These are phyloP conservation scores for Caloboletus firmus DNA, from an alignment of 1,284 basidiomycete genomes.

Conservation along the genomic window DNA sequence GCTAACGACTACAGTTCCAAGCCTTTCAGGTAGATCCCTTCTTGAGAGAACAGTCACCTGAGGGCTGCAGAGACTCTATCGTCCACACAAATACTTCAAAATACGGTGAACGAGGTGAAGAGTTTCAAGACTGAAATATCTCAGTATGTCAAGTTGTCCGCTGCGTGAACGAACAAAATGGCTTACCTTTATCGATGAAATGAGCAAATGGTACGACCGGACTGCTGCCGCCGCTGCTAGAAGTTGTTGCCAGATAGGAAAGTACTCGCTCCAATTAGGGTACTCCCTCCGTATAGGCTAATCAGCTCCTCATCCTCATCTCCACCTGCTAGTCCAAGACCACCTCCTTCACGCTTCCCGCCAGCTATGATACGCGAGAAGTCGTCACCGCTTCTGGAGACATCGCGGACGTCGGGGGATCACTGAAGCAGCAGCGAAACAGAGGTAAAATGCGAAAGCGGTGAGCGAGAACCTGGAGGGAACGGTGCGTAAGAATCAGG, in stretches of 20 bases:
- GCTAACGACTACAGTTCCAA: too few species aligned
- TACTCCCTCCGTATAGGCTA: not conserved
- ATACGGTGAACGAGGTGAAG: not conserved
- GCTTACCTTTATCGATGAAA: not conserved
- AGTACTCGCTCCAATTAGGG: not conserved
- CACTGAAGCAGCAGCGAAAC: not conserved
- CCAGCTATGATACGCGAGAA: not conserved
- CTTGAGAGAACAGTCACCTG: too few species aligned
- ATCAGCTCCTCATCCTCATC: not conserved
- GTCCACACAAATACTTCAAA: too few species aligned
- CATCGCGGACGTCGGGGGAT: not conserved
- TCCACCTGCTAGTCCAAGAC: not conserved
- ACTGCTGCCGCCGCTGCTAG: not conserved
- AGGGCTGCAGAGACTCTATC: too few species aligned
- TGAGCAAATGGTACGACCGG: not conserved
- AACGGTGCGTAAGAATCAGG: not conserved
- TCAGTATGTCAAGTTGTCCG: not conserved
- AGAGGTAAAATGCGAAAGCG: not conserved
- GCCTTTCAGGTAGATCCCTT: too few species aligned
- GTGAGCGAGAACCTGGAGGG: not conserved
- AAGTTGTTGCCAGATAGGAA: not conserved
- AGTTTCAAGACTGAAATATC: not conserved
- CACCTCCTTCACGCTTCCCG: not conserved
- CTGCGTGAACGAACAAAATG: not conserved
- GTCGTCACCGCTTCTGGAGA: not conserved